phyloP scores from a whole-genome alignment of 2,329 filamentous ascomycete genomes.

The Diplocarpon mali region DNA sequence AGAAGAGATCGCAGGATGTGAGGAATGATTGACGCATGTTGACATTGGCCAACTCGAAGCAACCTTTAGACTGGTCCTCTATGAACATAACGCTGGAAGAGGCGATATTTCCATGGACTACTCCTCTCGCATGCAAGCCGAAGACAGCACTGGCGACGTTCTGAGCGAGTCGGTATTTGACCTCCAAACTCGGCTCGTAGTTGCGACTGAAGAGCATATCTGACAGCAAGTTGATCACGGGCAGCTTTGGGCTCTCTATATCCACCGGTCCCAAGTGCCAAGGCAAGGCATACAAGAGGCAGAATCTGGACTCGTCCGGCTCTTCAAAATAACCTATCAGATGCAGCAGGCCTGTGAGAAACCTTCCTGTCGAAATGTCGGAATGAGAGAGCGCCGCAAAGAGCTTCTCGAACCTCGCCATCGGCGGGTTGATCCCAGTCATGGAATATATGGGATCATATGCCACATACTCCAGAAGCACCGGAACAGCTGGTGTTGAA shows the following conservation, averaged over 20 bases:
- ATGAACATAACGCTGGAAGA: conserved; percentile 60
- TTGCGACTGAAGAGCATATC: conserved; percentile 40
- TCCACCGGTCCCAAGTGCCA: conserved; percentile 49
- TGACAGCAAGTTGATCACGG: conserved; percentile 36
- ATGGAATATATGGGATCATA: conserved; percentile 52
- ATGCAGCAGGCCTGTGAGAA: conserved; percentile 49
- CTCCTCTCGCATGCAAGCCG: conserved; percentile 57
- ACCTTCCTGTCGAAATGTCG: conserved; percentile 36
- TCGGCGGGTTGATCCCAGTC: conserved; percentile 52
- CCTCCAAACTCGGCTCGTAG: conserved; percentile 58
- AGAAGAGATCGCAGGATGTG: conserved; percentile 67
- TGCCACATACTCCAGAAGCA: conserved; percentile 61
- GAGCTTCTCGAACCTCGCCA: conserved; percentile 53
- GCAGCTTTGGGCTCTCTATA: conserved; percentile 37
- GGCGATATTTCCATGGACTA: conserved; percentile 60
- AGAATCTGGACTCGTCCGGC: conserved; percentile 55
- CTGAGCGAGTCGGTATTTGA: conserved; percentile 63
- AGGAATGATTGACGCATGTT: conserved; percentile 60
- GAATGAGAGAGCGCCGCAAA: conserved; percentile 39
- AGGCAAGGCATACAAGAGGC: conserved; percentile 65
- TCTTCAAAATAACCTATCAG: conserved; percentile 67
- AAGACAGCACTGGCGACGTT: conserved; percentile 64
- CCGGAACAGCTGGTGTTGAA: conserved; percentile 28
- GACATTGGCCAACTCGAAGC: conserved; percentile 27
- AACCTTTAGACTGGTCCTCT: conserved; percentile 22